Conservation (phyloP, 73 alveolate genomes). For the Urostyla sp. region DNA sequence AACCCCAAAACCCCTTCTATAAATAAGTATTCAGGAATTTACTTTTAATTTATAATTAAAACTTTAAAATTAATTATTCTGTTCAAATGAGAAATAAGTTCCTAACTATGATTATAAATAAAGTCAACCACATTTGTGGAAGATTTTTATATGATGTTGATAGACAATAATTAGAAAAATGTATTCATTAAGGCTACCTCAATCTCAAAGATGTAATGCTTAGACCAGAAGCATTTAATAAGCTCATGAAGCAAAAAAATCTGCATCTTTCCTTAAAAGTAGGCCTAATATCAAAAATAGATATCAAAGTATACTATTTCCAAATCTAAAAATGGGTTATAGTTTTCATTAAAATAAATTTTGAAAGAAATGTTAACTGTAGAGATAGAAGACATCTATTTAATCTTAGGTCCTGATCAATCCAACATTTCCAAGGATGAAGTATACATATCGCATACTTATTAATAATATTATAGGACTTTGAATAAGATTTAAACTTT, state of each 20-base stretch:
- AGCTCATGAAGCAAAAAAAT: constrained; percentile 18
- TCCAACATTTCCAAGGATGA: constrained; percentile 59
- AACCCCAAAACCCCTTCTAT: no score
- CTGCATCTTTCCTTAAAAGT: constrained; percentile 65
- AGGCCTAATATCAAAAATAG: constrained; percentile 59
- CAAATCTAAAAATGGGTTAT: not conserved
- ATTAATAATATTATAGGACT: constrained; percentile 7
- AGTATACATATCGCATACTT: constrained; percentile 19
- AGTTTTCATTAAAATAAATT: constrained; percentile 32
- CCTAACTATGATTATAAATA: no score
- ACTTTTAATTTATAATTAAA: no score
- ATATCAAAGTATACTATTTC: constrained; percentile 40
- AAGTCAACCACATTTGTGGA: no score
- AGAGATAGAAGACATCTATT: constrained; percentile 45
- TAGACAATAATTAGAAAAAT: no score
- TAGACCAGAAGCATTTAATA: constrained; percentile 61
- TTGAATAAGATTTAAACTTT: constrained; percentile 15
- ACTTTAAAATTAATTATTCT: no score
- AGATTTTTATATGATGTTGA: no score
- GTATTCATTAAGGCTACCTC: constrained; percentile 53
- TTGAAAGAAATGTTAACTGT: constrained; percentile 47
- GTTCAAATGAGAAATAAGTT: no score
- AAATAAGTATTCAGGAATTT: no score
- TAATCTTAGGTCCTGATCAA: constrained; percentile 66
- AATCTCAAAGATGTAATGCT: constrained; percentile 58